These are phyloP conservation scores for Zea luxurians DNA, from an alignment of 176 grass and related monocot species.

Conservation along the genomic window DNA sequence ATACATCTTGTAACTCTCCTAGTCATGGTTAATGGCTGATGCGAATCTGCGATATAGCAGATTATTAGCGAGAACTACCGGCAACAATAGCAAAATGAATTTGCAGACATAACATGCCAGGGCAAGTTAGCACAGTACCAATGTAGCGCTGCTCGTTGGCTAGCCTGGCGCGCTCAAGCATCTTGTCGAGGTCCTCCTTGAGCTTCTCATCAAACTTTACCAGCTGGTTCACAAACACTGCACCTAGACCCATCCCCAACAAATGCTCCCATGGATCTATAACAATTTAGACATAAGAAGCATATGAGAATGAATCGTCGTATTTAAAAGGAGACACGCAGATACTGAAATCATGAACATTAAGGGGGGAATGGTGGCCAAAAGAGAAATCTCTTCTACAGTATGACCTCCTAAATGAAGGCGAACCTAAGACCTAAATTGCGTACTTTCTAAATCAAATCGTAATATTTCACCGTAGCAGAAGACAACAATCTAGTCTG, in stretches of 20 bases:
- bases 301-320: neutral
- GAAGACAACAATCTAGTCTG: neutral
- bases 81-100: neutral
- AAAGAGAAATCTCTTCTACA: neutral
- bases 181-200: conserved; percentile 91
- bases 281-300: neutral
- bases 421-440: neutral
- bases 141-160: conserved; percentile 94
- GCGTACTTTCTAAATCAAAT: neutral
- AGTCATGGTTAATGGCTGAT: neutral
- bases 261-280: conserved; percentile 98
- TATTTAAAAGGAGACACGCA: neutral
- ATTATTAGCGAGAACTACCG: neutral
- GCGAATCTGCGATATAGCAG: neutral
- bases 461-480: neutral
- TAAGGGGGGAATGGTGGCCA: neutral
- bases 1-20: neutral
- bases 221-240: conserved; percentile 78
- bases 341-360: neutral
- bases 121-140: conserved; percentile 43
- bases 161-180: conserved; percentile 83
- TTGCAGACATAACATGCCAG: neutral
- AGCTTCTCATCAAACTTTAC: conserved; percentile 90
- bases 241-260: conserved; percentile 79
- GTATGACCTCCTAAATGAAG: conserved; percentile 12